Percentiles rank a stretch among this genome's conserved stretches.
Conservation (phyloP, 495 filamentous ascomycete species). For the Rusavskia elegans region DNA sequence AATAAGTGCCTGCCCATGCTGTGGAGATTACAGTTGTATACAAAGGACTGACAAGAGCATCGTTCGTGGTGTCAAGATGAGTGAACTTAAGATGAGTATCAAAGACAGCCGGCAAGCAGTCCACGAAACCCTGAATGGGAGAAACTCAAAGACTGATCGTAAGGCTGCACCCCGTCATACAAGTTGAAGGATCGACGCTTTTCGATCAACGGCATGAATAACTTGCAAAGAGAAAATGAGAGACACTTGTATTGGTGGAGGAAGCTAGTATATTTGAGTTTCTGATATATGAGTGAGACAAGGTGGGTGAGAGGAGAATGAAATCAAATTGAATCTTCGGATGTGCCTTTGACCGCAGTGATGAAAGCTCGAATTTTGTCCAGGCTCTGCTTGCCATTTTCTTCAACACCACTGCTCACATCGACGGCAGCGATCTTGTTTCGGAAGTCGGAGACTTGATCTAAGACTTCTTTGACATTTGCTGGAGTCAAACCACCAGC, state of each 20-base stretch:
- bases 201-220: too few relatives aligned
- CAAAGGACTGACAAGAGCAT: too few relatives aligned
- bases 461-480: constrained; percentile 53
- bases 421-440: constrained; percentile 66
- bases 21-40: not conserved
- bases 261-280: not conserved
- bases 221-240: not conserved
- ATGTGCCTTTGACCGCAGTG: constrained; percentile 42
- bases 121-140: too few relatives aligned
- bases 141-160: too few relatives aligned
- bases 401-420: constrained; percentile 87
- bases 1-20: constrained; percentile 11
- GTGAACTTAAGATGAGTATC: too few relatives aligned
- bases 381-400: constrained; percentile 61
- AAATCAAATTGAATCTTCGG: not conserved
- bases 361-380: constrained; percentile 76
- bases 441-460: constrained; percentile 34
- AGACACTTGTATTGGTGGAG: not conserved
- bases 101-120: too few relatives aligned
- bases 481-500: constrained; percentile 68
- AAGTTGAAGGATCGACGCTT: too few relatives aligned
- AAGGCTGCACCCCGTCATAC: too few relatives aligned
- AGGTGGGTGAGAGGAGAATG: not conserved
- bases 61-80: too few relatives aligned
- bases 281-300: not conserved